phyloP scores from a whole-genome alignment of 768 basidiomycete species.

The Leucocoprinus sp. region DNA sequence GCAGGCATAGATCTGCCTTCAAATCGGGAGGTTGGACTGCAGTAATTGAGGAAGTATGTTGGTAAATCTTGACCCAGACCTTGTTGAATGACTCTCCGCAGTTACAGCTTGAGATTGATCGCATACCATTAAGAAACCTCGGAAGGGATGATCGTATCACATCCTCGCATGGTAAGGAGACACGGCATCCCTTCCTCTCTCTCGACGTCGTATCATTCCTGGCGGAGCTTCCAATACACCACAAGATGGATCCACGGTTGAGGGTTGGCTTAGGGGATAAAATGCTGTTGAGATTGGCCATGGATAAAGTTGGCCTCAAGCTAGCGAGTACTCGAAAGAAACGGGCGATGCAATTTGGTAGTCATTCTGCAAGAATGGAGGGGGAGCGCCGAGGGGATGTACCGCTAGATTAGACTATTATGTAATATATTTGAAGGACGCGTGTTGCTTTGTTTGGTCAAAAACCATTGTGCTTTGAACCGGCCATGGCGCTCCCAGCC shows the following conservation, averaged over 20 bases:
- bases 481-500: constrained; percentile 44
- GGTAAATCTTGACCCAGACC: neutral
- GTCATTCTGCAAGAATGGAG: constrained; percentile 78
- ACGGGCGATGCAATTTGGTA: constrained; percentile 96
- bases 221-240: constrained; percentile 68
- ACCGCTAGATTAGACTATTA: constrained; percentile 24
- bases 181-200: constrained; percentile 85
- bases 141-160: constrained; percentile 93
- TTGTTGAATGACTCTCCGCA: constrained; percentile 21
- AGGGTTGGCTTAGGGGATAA: constrained; percentile 86
- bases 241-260: constrained; percentile 73
- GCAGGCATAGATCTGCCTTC: constrained; percentile 78
- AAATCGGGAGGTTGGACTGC: constrained; percentile 60
- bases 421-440: too few relatives aligned
- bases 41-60: constrained; percentile 68
- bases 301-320: constrained; percentile 63
- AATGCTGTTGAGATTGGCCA: constrained; percentile 67
- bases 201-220: constrained; percentile 72
- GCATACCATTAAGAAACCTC: constrained; percentile 83
- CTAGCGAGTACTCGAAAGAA: constrained; percentile 77
- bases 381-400: constrained; percentile 51
- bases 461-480: constrained; percentile 12
- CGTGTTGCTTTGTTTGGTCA: constrained; percentile 15
- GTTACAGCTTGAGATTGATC: constrained; percentile 85
- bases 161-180: constrained; percentile 87